Evolutionary conservation across 2,329 filamentous ascomycete genomes (phyloP), one percentile per base, ranked within the genome.

Genomic region (Rhexocercosporidium sp.): DNA sequence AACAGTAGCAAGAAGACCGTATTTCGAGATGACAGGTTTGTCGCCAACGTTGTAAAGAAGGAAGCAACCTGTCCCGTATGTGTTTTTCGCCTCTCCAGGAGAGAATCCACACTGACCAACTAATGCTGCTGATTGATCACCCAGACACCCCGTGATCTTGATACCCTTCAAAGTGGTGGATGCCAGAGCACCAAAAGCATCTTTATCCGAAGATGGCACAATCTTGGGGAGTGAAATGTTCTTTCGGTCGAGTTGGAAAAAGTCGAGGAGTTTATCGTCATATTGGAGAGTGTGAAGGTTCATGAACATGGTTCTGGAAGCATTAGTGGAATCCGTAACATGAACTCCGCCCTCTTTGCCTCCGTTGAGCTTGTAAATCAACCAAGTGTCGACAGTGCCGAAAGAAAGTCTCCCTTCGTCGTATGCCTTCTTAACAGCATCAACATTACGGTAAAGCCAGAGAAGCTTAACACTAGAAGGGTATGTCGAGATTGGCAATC

Each of bases 231-330:
- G 82, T 59, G 84, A 84, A 66, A 95, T 80, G 77, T 93, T 94
- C 56, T 82, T 85, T 64, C 82, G 81, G 77, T 94, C 90, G 51
- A 95, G 80, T 49, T 87, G 84, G 81, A 95, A 95, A 82, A 93
- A 95, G 56, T 90, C 84, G 34, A 94, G 81, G 59, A 94, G 84
- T 61, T 86, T 84, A 57, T 91, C 86, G 74, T 93, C 91, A 78
- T 95, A 96, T 73, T 93, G 79, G 53, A 93, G 82, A 1, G 87
- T 92, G 74, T 92, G 84, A 37, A 95, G 84, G 78, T 94, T 92
- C 88, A 94, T 92, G 79, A 96, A 94, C 92, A 94, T 94, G 51
- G 92, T 95, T 71, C 92, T 84, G 3, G 90, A 93, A n/a, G 92
- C 92, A 77, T 96, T 96, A 66, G 91, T 91, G 6, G 90, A 86